Conservation (phyloP, 2,329 filamentous ascomycete genomes). For the Diaporthe vaccinii region DNA sequence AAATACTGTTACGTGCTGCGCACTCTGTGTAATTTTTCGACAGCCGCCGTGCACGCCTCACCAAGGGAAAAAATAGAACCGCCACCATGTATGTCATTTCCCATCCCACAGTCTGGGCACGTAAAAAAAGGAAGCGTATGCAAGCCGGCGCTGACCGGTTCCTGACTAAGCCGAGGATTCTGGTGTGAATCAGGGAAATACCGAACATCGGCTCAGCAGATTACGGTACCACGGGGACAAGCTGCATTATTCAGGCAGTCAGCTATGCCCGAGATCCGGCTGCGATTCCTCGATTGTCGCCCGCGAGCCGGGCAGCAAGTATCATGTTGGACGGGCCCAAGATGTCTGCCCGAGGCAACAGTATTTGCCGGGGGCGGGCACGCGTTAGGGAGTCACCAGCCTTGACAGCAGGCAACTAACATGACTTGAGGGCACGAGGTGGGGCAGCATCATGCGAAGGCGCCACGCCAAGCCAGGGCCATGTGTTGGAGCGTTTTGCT, state of each 20-base stretch:
- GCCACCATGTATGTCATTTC: slow-evolving; percentile 10
- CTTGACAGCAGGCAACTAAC: slow-evolving; percentile 19
- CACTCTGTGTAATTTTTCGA: slow-evolving; percentile 12
- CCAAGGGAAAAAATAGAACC: background rate
- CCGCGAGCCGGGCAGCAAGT: slow-evolving; percentile 11
- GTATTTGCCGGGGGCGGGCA: slow-evolving; percentile 20
- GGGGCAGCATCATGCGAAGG: slow-evolving; percentile 31
- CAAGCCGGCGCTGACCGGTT: slow-evolving; percentile 16
- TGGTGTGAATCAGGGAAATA: background rate
- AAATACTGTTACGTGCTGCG: slow-evolving; percentile 13
- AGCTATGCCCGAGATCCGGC: slow-evolving; percentile 2
- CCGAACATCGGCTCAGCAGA: slow-evolving; percentile 1
- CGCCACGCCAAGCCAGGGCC: slow-evolving; percentile 34
- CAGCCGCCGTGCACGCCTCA: slow-evolving; percentile 29
- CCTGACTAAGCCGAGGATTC: slow-evolving; percentile 17
- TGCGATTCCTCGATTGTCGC: slow-evolving; percentile 19
- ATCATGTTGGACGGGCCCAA: slow-evolving; percentile 4
- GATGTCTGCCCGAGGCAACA: slow-evolving; percentile 30
- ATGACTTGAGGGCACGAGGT: slow-evolving; percentile 24
- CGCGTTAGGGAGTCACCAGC: slow-evolving; percentile 16
- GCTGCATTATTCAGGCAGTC: slow-evolving; percentile 28
- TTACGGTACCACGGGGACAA: background rate
- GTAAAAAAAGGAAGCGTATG: background rate
- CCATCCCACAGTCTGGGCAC: background rate
- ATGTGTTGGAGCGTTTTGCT: slow-evolving; percentile 34